These are phyloP conservation scores for Leccinum longicurvipes DNA, from an alignment of 768 basidiomycete species.

Conservation along the genomic window DNA sequence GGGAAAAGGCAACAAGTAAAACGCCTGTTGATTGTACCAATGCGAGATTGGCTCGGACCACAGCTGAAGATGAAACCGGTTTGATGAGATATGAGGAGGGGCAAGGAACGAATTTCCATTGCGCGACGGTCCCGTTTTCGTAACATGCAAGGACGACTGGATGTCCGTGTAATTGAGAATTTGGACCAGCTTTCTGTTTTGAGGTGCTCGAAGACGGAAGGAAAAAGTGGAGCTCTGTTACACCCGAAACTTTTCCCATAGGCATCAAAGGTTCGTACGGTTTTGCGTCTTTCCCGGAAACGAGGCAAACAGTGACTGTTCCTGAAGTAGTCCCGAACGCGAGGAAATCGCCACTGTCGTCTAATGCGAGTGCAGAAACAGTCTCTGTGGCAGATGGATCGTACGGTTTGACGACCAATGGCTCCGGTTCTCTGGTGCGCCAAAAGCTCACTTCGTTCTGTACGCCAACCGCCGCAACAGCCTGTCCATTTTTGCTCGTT, in stretches of 20 bases:
- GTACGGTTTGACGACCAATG: conserved; percentile 46
- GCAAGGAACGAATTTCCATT: conserved; percentile 41
- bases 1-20: conserved; percentile 53
- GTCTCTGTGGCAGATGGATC: conserved; percentile 44
- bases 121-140: conserved; percentile 55
- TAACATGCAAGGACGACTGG: conserved; percentile 48
- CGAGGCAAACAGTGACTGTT: conserved; percentile 58
- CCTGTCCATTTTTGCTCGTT: conserved; percentile 60
- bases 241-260: conserved; percentile 43
- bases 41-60: conserved; percentile 49
- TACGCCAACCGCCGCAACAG: conserved; percentile 68
- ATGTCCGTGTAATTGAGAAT: conserved; percentile 6
- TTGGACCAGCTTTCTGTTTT: conserved; percentile 19
- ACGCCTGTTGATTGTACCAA: conserved; percentile 45
- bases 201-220: conserved; percentile 1
- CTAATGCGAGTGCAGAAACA: conserved; percentile 61
- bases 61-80: conserved; percentile 41
- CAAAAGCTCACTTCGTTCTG: conserved; percentile 77
- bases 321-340: conserved; percentile 75
- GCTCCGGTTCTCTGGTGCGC: conserved; percentile 44
- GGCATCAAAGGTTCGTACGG: conserved; percentile 41
- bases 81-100: conserved; percentile 34
- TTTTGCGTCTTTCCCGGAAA: conserved; percentile 39
- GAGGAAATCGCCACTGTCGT: conserved; percentile 55
- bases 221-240: conserved; percentile 53